phyloP scores from a whole-genome alignment of 495 filamentous ascomycete species.

The Talaromyces trachyspermus region DNA sequence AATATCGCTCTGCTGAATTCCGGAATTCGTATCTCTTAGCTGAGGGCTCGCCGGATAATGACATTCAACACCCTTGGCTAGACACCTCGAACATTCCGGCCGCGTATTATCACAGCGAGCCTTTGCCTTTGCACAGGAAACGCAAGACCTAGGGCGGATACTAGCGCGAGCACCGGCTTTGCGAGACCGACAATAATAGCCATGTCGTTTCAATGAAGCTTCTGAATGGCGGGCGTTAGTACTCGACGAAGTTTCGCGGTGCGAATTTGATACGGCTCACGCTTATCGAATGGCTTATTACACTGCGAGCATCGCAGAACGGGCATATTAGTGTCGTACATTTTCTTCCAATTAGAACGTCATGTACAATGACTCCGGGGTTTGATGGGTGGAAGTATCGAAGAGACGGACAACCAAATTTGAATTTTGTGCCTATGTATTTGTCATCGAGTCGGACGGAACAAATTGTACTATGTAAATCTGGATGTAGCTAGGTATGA shows the following conservation, averaged over 20 bases:
- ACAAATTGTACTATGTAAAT: conserved; percentile 40
- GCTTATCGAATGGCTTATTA: conserved; percentile 37
- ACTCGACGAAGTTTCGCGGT: conserved; percentile 9
- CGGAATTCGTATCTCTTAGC: conserved; percentile 7
- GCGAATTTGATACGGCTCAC: conserved; percentile 19
- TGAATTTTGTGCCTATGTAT: conserved; percentile 10
- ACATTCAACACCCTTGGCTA: conserved; percentile 29
- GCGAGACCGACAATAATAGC: conserved; percentile 41
- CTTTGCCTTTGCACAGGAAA: conserved; percentile 34
- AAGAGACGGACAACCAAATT: conserved; percentile 7
- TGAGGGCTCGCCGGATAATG: conserved; percentile 23
- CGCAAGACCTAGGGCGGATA: conserved; percentile 29
- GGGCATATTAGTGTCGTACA: conserved; percentile 18
- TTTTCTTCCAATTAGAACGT: conserved; percentile 19
- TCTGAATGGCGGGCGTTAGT: conserved; percentile 22
- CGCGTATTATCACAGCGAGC: conserved; percentile 31
- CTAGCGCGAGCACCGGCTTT: conserved; percentile 12
- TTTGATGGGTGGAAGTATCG: conserved; percentile 8
- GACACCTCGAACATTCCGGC: conserved; percentile 36
- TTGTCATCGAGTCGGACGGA: conserved; percentile 32
- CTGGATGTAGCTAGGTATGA: too few species aligned
- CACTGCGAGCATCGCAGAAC: conserved; percentile 32
- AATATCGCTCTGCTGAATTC: neutral
- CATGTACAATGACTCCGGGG: conserved; percentile 7
- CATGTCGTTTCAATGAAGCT: conserved; percentile 39